Evolutionary conservation across 2,329 filamentous ascomycete species (phyloP).

Genomic region (Pyrenophora tritici-repentis): DNA sequence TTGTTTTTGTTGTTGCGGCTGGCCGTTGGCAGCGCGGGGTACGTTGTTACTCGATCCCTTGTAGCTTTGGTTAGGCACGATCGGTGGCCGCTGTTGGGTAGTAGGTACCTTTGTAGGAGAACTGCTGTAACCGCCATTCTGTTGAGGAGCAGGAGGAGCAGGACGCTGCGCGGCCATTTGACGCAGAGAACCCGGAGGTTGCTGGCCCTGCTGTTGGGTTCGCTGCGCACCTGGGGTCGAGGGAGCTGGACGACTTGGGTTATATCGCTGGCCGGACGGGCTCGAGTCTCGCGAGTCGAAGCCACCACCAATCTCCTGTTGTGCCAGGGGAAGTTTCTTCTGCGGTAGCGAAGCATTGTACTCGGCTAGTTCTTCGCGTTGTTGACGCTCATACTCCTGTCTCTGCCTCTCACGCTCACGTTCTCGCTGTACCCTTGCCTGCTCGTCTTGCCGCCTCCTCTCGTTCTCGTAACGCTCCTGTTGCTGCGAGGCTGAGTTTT

Average conservation of each 20-base stretch:
- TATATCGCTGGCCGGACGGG: constrained; percentile 68
- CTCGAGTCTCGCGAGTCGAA: constrained; percentile 53
- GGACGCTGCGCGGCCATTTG: constrained; percentile 73
- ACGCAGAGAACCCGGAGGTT: constrained; percentile 57
- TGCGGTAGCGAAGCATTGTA: constrained; percentile 91
- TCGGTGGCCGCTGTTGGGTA: constrained; percentile 36
- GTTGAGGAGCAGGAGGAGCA: constrained; percentile 72
- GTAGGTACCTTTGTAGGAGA: constrained; percentile 36
- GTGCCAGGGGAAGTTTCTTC: constrained; percentile 76
- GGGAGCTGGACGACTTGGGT: constrained; percentile 84
- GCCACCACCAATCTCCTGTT: constrained; percentile 82
- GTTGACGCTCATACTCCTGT: constrained; percentile 52
- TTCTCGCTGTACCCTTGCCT: constrained; percentile 42
- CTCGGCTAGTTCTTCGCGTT: constrained; percentile 75
- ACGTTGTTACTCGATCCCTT: constrained; percentile 47
- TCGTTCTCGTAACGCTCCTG: constrained; percentile 38
- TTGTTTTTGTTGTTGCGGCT: constrained; percentile 39
- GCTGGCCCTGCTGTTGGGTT: constrained; percentile 56
- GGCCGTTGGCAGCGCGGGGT: constrained; percentile 54
- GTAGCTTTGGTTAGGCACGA: constrained; percentile 53
- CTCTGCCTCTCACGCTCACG: constrained; percentile 48
- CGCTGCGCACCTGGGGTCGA: constrained; percentile 66
- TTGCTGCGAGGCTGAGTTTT: constrained; percentile 42
- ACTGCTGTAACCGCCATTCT: constrained; percentile 39
- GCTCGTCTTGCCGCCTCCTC: constrained; percentile 48